Evolutionary conservation across 2,329 filamentous ascomycete genomes (phyloP).

Genomic region (Pestalotiopsis sp.): DNA sequence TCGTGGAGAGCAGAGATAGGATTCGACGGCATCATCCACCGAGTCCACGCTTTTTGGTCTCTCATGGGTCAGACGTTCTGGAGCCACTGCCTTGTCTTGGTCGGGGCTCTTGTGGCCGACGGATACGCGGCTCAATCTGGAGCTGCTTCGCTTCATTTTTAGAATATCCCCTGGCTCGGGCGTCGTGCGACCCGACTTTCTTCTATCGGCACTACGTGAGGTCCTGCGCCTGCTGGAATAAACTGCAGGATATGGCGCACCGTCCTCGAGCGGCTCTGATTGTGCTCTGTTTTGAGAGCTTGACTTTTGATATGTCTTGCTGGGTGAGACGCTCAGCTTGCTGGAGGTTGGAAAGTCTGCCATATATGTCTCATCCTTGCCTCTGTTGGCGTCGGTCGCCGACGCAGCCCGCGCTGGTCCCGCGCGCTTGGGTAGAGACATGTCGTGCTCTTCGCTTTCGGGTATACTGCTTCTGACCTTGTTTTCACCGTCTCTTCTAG

Average conservation of each 20-base stretch:
- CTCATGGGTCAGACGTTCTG: slow-evolving; percentile 61
- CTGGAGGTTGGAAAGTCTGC: slow-evolving; percentile 31
- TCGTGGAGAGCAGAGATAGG: slow-evolving; percentile 80
- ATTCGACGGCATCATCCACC: slow-evolving; percentile 83
- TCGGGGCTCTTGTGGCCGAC: slow-evolving; percentile 40
- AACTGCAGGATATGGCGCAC: slow-evolving; percentile 71
- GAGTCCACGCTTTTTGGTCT: slow-evolving; percentile 81
- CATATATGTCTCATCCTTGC: slow-evolving; percentile 29
- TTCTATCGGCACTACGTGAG: slow-evolving; percentile 45
- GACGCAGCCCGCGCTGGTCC: slow-evolving; percentile 25
- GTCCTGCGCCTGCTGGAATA: slow-evolving; percentile 62
- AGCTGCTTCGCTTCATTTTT: slow-evolving; percentile 57
- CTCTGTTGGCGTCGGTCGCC: slow-evolving; percentile 23
- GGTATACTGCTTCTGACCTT: slow-evolving; percentile 42
- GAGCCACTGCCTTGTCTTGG: slow-evolving; percentile 30
- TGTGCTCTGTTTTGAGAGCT: slow-evolving; percentile 25
- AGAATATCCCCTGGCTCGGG: slow-evolving; percentile 49
- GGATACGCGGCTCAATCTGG: slow-evolving; percentile 61
- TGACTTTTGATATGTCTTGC: slow-evolving; percentile 25
- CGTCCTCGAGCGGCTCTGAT: slow-evolving; percentile 52
- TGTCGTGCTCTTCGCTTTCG: slow-evolving; percentile 40
- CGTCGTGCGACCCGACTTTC: slow-evolving; percentile 50
- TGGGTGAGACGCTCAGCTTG: slow-evolving; percentile 22
- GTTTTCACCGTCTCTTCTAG: slow-evolving; percentile 50
- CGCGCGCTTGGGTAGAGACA: slow-evolving; percentile 22